Evolutionary conservation across 768 basidiomycete species (phyloP).

Genomic region (Hypholoma fasciculare): DNA sequence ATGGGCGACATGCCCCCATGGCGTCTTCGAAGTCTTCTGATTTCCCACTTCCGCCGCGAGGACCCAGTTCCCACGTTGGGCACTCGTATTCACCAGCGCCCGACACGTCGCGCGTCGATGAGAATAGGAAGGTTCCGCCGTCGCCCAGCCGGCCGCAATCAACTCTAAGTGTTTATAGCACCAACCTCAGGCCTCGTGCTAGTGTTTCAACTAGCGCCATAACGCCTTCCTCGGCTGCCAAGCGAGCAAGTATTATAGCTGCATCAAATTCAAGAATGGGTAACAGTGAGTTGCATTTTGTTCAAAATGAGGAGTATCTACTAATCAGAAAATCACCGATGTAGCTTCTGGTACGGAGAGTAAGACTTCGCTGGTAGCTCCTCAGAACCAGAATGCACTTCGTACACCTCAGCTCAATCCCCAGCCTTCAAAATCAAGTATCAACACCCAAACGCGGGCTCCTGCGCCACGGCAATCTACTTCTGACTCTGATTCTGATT

Average conservation of each 20-base stretch:
- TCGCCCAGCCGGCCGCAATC: constrained; percentile 33
- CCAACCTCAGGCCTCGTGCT: constrained; percentile 39
- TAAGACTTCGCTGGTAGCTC: not conserved
- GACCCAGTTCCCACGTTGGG: constrained; percentile 28
- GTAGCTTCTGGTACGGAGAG: not conserved
- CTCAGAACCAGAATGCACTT: not conserved
- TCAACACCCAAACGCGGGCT: not conserved
- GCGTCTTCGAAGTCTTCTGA: constrained; percentile 15
- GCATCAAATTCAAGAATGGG: constrained; percentile 27
- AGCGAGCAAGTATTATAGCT: constrained; percentile 44
- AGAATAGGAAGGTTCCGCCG: constrained; percentile 8
- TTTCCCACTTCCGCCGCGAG: constrained; percentile 19
- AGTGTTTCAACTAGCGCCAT: constrained; percentile 62
- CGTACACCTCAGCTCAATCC: not conserved
- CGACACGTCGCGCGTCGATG: constrained; percentile 8
- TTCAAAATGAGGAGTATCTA: not conserved
- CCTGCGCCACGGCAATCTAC: constrained; percentile 7
- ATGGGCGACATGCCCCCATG: constrained; percentile 23
- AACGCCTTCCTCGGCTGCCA: constrained; percentile 50
- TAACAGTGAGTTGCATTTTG: constrained; percentile 26
- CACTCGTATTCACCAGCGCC: constrained; percentile 21
- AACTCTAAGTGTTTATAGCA: constrained; percentile 29
- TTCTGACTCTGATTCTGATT: constrained; percentile 34
- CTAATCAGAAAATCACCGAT: not conserved
- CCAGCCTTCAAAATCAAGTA: not conserved